Percentiles rank a stretch among this genome's conserved stretches.
Evolutionary conservation across 257 asterid genomes (phyloP).

Genomic region (Nicotiana tabacum): DNA sequence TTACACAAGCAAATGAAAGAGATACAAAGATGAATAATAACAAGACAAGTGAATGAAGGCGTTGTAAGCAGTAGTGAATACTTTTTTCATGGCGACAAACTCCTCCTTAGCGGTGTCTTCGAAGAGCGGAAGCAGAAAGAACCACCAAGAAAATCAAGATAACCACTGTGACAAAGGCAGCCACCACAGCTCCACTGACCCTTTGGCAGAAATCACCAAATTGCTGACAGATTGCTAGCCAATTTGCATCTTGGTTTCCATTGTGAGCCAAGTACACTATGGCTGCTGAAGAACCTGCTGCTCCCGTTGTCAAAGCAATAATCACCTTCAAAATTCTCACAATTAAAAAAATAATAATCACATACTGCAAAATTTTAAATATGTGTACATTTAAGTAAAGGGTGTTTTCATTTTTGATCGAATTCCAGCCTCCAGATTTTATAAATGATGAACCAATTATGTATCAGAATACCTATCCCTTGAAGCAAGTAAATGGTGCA

Average conservation of each 20-base stretch:
- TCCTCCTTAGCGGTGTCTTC: constrained; percentile 24
- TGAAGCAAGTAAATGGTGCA: no score
- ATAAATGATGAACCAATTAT: no score
- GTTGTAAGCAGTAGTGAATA: not conserved
- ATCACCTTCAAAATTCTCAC: constrained; percentile 31
- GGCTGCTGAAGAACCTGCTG: constrained; percentile 59
- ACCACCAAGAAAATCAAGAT: constrained; percentile 35
- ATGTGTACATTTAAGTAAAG: not conserved
- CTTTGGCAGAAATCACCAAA: constrained; percentile 50
- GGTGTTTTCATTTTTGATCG: no score
- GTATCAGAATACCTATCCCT: no score
- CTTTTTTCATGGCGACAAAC: not conserved
- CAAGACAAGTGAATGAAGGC: not conserved
- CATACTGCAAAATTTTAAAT: not conserved
- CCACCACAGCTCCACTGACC: constrained; percentile 53
- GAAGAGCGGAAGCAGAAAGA: constrained; percentile 51
- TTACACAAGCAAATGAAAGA: not conserved
- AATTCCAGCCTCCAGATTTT: no score
- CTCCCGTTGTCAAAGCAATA: constrained; percentile 45
- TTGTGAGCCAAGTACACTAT: constrained; percentile 69
- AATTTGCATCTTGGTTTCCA: constrained; percentile 54
- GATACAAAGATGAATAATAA: not conserved
- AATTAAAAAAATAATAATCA: not conserved
- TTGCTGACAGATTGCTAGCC: constrained; percentile 68
- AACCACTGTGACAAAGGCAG: constrained; percentile 37